Evolutionary conservation across 306 rosid genomes (phyloP).

Genomic region (Trichosanthes truncata): DNA sequence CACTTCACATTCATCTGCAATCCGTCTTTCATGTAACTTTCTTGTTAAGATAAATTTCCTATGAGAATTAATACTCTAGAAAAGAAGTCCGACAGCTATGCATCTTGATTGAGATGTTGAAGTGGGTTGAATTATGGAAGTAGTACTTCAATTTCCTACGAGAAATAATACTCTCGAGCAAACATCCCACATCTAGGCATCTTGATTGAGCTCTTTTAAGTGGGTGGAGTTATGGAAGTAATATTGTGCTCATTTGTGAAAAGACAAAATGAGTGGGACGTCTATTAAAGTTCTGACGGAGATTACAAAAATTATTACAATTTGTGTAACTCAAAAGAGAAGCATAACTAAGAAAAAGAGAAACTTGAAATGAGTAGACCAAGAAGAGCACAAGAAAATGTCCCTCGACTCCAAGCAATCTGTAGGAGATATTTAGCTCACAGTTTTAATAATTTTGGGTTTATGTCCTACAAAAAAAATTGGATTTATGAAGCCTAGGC

Average conservation of each 20-base stretch:
- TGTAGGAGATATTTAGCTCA: background rate
- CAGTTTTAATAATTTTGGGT: background rate
- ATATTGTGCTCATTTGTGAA: background rate
- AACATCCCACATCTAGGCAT: background rate
- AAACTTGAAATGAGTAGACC: background rate
- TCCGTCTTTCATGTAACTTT: constrained; percentile 1
- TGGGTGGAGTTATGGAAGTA: background rate
- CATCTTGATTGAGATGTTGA: background rate
- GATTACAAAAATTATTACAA: background rate
- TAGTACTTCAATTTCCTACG: background rate
- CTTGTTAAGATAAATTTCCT: constrained; percentile 10
- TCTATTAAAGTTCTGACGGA: background rate
- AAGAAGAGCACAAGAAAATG: background rate
- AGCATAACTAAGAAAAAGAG: background rate
- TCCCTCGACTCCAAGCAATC: background rate
- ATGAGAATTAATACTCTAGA: background rate
- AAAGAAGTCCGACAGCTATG: background rate
- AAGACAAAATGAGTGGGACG: background rate
- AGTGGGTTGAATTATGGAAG: background rate
- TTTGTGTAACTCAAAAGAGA: background rate
- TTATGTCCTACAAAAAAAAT: background rate
- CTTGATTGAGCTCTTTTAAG: background rate
- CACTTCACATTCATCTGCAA: constrained; percentile 2
- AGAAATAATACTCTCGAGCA: background rate
- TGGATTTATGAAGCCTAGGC: background rate